These are phyloP conservation scores for Pseudohyphozyma bogoriensis DNA, from an alignment of 768 basidiomycete species.

Conservation along the genomic window DNA sequence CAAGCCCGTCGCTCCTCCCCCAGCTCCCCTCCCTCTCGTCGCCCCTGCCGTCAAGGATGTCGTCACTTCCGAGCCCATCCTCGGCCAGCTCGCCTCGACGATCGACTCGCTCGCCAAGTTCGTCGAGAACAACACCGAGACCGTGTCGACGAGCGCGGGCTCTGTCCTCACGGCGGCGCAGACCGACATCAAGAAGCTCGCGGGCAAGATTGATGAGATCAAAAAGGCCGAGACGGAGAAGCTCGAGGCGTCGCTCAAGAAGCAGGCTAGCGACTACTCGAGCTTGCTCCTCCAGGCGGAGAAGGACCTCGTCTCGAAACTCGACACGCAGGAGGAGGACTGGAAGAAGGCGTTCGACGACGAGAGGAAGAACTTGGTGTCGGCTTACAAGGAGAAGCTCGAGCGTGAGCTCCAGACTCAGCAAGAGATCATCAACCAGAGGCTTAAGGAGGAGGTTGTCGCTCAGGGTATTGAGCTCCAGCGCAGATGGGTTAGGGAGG, in stretches of 20 bases:
- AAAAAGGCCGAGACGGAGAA: constrained; percentile 66
- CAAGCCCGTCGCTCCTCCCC: constrained; percentile 24
- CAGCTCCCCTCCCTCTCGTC: constrained; percentile 58
- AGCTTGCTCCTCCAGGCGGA: constrained; percentile 68
- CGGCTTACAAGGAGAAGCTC: constrained; percentile 74
- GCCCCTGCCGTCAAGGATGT: constrained; percentile 69
- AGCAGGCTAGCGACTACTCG: constrained; percentile 74
- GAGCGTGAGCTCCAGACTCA: constrained; percentile 75
- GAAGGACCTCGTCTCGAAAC: constrained; percentile 72
- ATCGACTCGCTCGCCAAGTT: constrained; percentile 85
- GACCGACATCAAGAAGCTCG: constrained; percentile 66
- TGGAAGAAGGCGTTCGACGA: constrained; percentile 71
- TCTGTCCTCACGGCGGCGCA: constrained; percentile 73
- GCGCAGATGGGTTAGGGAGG: constrained; percentile 87
- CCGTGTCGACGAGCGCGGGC: constrained; percentile 35
- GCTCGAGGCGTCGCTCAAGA: constrained; percentile 59
- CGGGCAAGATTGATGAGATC: constrained; percentile 61
- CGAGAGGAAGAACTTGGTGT: constrained; percentile 61
- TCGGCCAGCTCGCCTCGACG: constrained; percentile 78
- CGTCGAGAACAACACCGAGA: constrained; percentile 57
- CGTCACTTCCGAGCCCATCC: constrained; percentile 72
- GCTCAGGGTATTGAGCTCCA: constrained; percentile 97
- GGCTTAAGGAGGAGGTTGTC: constrained; percentile 86
- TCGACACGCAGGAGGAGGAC: constrained; percentile 74
- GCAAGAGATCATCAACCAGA: constrained; percentile 85